Conservation (phyloP, 805 yeast species). For the Kazachstania africana region DNA sequence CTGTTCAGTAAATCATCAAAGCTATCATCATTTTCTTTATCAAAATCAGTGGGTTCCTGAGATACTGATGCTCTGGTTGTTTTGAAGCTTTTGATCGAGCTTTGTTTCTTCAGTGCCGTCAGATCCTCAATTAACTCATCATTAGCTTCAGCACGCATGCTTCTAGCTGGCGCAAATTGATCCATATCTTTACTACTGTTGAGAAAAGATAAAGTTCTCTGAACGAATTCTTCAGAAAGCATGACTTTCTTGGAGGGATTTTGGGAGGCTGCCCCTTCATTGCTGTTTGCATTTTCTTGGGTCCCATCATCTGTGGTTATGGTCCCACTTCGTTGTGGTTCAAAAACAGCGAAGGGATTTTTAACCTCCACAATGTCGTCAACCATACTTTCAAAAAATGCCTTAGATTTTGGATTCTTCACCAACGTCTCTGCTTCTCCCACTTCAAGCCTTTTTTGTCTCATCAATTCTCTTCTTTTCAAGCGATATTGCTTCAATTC, state of each 20-base stretch:
- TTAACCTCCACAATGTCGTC: conserved; percentile 31
- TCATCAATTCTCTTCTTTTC: conserved; percentile 38
- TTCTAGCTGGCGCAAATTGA: conserved; percentile 23
- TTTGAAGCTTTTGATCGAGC: conserved; percentile 25
- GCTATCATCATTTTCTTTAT: conserved; percentile 3
- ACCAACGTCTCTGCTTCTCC: conserved; percentile 33
- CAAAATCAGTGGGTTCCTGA: conserved; percentile 9
- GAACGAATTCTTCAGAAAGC: conserved; percentile 46
- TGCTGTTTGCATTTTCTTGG: conserved; percentile 17
- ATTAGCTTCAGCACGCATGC: conserved; percentile 15
- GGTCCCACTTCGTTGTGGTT: conserved; percentile 12
- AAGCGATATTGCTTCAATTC: conserved; percentile 27
- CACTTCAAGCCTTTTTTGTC: conserved; percentile 34
- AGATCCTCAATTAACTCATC: conserved; percentile 33
- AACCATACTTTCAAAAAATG: conserved; percentile 55
- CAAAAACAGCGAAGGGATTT: conserved; percentile 24
- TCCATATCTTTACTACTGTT: conserved; percentile 23
- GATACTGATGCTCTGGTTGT: background rate
- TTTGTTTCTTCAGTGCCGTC: conserved; percentile 34
- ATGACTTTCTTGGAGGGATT: conserved; percentile 25
- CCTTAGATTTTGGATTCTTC: conserved; percentile 45
- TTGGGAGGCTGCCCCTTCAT: conserved; percentile 21
- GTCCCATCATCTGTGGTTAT: background rate
- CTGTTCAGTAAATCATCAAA: conserved; percentile 8
- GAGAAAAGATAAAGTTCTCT: conserved; percentile 43